Evolutionary conservation across 1,284 basidiomycete species (phyloP), one percentile per base, ranked within the genome.

Genomic region (Omphalotus olearius): DNA sequence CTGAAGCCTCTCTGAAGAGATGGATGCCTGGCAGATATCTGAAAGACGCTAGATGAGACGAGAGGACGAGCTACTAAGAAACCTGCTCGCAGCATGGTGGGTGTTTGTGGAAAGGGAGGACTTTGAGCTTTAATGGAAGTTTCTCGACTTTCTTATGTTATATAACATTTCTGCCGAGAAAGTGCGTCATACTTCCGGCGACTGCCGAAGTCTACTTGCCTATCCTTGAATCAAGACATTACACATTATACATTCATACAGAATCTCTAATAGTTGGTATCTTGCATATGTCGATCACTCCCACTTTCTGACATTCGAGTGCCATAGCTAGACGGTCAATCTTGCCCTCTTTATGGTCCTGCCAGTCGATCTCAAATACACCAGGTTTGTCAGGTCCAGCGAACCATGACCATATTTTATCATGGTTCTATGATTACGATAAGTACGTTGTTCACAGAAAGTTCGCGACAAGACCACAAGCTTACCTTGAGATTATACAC

Each of bases 311-410:
- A 48, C 74, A 76, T 64, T 83, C 80, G 47, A 85, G 62, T 9
- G 80, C 79, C 57, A 84, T 62, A 1, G 79, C 79, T 56, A 85
- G 71, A n/a, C 82, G 74, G 60, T 80, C 76, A 49, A 76, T 58
- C 13, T 70, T 70, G 51, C 59, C 54, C 46, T 67, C 62, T 2
- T 46, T 38, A 37, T 51, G 38, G 7, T 41, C 50, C 46, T 83
- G 80, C 83, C 83, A 85, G 53, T 78, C 78, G 47, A 85, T 77
- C 62, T 85, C 83, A 61, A 82, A 85, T 20, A 85, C 75, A 18
- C 79, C 78, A 3, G 74, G 76, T 54, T 73, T 77, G 6, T 74
- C 72, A 17, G 65, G 53, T 4, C 75, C 75, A 7, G 75, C 72
- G 56, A 66, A 76, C 80, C 82, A 84, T 11, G 80, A 78, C 79